Percentiles rank a stretch among this genome's conserved stretches.
Evolutionary conservation across 257 asterid genomes (phyloP).

Genomic region (Solanum rostratum): DNA sequence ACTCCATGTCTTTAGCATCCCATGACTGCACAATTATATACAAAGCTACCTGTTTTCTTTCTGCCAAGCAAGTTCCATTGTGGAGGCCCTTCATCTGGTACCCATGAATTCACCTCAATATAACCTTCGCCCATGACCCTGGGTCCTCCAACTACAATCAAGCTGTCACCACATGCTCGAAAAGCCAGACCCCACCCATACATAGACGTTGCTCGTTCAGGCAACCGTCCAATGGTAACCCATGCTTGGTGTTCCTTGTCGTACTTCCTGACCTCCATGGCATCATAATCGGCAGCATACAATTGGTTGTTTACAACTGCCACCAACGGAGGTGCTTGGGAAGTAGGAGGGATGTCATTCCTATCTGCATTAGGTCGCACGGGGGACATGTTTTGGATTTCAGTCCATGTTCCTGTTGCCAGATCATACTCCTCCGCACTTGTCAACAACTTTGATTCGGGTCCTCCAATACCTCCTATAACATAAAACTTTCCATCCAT

Average conservation of each 20-base stretch:
- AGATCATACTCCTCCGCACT: constrained; percentile 40
- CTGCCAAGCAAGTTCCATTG: no score
- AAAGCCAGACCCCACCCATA: constrained; percentile 58
- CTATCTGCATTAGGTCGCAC: constrained; percentile 41
- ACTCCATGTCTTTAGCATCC: no score
- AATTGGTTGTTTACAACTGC: constrained; percentile 71
- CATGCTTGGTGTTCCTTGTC: constrained; percentile 32
- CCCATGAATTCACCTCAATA: no score
- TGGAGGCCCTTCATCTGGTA: neutral
- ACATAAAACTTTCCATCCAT: constrained; percentile 68
- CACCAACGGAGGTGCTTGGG: constrained; percentile 59
- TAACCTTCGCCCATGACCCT: no score
- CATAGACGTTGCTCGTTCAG: constrained; percentile 73
- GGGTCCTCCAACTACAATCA: constrained; percentile 21
- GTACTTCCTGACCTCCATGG: constrained; percentile 61
- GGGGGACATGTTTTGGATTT: constrained; percentile 76
- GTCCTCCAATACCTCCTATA: constrained; percentile 58
- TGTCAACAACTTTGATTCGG: constrained; percentile 28
- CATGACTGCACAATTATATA: no score
- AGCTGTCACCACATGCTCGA: constrained; percentile 34
- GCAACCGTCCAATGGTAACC: constrained; percentile 58
- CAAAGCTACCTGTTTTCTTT: no score
- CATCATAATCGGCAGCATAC: constrained; percentile 81
- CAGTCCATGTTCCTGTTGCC: constrained; percentile 53
- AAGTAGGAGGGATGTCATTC: constrained; percentile 45